A percentile compares a stretch with the other conserved stretches of the same genome.
phyloP scores from a whole-genome alignment of 2,329 filamentous ascomycete genomes.

The Verticillium dahliae region DNA sequence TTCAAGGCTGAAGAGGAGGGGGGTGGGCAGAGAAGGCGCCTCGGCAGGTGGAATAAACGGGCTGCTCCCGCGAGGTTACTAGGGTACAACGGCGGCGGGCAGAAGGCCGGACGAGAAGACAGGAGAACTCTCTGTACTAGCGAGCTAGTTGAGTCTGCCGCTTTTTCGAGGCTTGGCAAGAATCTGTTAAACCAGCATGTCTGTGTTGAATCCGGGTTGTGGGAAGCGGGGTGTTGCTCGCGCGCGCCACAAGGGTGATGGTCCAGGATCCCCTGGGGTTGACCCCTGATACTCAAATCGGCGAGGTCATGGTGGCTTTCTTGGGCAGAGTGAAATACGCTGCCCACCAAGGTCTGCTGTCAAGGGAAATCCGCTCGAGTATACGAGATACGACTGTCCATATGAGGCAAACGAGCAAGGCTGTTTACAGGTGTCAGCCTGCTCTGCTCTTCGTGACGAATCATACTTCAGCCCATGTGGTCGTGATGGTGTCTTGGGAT shows the following conservation, averaged over 20 bases:
- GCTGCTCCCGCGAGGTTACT: background rate
- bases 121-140: background rate
- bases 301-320: background rate
- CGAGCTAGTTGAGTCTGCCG: background rate
- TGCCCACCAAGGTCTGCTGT: background rate
- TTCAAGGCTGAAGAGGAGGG: background rate
- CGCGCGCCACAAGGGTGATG: background rate
- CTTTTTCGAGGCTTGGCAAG: background rate
- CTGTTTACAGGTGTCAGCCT: background rate
- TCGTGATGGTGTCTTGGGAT: background rate
- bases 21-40: background rate
- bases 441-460: background rate
- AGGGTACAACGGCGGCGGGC: background rate
- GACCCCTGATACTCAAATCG: background rate
- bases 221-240: background rate
- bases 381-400: conserved; percentile 8
- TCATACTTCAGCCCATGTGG: background rate
- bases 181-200: background rate
- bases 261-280: background rate
- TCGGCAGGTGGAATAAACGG: background rate
- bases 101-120: background rate
- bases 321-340: conserved; percentile 2
- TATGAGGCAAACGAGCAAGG: background rate
- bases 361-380: too few relatives aligned
- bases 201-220: background rate